Evolutionary conservation across 331 rosid genomes (phyloP), one percentile per base, ranked within the genome.

Genomic region (Rosa hybrid): DNA sequence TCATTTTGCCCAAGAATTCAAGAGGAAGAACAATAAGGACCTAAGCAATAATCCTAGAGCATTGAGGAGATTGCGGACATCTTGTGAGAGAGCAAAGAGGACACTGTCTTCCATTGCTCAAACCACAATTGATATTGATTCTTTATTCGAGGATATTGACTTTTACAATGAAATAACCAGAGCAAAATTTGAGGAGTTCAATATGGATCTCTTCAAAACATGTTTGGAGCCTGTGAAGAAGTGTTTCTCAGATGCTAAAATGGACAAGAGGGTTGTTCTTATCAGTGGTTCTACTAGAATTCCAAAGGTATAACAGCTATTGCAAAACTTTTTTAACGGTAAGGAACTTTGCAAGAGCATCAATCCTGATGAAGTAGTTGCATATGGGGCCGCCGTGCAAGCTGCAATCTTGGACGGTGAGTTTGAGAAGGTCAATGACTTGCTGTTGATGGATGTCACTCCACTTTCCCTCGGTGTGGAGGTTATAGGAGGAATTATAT

Each of bases 31-130:
- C 30, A 25, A 25, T 11, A 62, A 23, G 39, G 68, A 25, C 68
- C 25, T 62, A 5, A 62, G 41, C 18, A 27, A 27, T 2, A 23
- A 27, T 62, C 68, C 68, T 27, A 62, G 41, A 62, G 68, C 68
- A 11, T 30, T 64, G 70, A 64, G 45, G 44, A 64, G 70, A 64
- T 13, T 64, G 44, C 14, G 71, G 71, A 34, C 71, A 65, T 13
- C 44, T 14, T 65, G 71, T 65, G 71, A 65, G 71, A 65, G 45
- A 65, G 46, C 71, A 30, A 65, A 65, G 71, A 65, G 46, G 71
- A 65, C 71, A 4, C 71, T 34, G 1, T 34, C 71, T 30, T 65
- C 70, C 5, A 34, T 11, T 27, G 44, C 45, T 12, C 17, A 64
- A 64, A 64, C 70, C 70, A 64, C 45, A 25, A 34, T 64, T 14